These are phyloP conservation scores for Claviceps digitariae DNA, from an alignment of 2,329 filamentous ascomycete genomes.

Conservation along the genomic window DNA sequence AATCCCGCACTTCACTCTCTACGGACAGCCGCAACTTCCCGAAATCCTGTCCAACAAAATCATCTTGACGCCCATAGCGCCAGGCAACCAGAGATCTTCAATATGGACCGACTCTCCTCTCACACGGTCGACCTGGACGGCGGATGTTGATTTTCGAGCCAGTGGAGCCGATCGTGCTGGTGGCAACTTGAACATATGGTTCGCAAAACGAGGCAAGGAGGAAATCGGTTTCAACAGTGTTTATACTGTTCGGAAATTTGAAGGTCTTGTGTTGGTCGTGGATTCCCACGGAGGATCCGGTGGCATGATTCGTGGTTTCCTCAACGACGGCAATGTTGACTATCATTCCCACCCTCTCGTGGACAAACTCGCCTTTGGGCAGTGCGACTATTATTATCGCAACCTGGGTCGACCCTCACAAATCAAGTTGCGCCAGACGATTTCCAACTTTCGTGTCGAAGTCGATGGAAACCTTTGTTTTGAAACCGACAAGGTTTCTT, in stretches of 20 bases:
- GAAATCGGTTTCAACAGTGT: constrained; percentile 60
- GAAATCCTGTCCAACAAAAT: constrained; percentile 76
- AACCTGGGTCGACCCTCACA: constrained; percentile 78
- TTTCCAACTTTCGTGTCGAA: constrained; percentile 57
- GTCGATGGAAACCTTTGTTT: constrained; percentile 77
- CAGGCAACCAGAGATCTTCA: constrained; percentile 72
- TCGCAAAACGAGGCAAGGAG: constrained; percentile 54
- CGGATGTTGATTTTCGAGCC: constrained; percentile 76
- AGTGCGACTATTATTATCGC: constrained; percentile 82
- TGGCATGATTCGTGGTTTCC: constrained; percentile 78
- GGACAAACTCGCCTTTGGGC: constrained; percentile 80
- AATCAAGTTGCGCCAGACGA: constrained; percentile 56
- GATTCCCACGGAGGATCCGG: constrained; percentile 67
- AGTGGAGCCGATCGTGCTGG: constrained; percentile 73
- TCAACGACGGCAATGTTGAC: constrained; percentile 80
- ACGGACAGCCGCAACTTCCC: constrained; percentile 40
- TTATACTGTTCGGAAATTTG: constrained; percentile 74
- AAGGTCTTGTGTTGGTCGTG: constrained; percentile 77
- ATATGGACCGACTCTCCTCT: constrained; percentile 61
- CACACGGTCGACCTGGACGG: constrained; percentile 58
- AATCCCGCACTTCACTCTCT: constrained; percentile 41
- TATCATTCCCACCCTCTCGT: constrained; percentile 64
- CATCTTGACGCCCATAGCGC: constrained; percentile 77
- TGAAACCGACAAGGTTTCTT: constrained; percentile 60
- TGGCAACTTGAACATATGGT: constrained; percentile 92